Evolutionary conservation across 306 rosid genomes (phyloP), one percentile per base, ranked within the genome.

Genomic region (Rosa chinensis): DNA sequence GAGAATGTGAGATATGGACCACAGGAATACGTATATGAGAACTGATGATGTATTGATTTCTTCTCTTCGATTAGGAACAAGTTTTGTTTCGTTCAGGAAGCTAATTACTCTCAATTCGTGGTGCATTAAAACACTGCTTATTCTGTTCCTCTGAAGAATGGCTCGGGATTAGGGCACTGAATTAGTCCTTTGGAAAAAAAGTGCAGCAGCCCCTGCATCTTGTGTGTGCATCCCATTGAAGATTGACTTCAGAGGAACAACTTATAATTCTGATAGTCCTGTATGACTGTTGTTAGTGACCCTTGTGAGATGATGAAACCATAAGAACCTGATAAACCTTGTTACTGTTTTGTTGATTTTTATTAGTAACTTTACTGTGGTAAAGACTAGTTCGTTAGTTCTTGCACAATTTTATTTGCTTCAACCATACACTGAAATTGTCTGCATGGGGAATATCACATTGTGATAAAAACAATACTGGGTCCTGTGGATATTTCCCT

Each of bases 11-110:
- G 50, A 70, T 66, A 72, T 78, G 87, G 55, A 69, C 77, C 77
- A 55, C 82, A 82, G 59, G 77, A 58, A 84, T 79, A 80, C 73
- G 5, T 71, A 49, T 78, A 84, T 85, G 81, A 77, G 80, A 55
- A n/a, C 55, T 87, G 21, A 77, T 89, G 86, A 77, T 89, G 86
- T 75, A 80, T 76, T 84, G 72, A 79, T 81, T 82, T 88, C 82
- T 81, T 85, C 82, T 86, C 79, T 55, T 67, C 8, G 6, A 40
- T 20, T 81, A 56, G 86, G 78, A 83, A 52, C 77, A 72, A 78
- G 86, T 87, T 87, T 84, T 83, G 88, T 86, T 86, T 83, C 56
- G 17, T 73, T 73, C 64, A 74, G 83, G 77, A 70, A 43, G 81
- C 83, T 62, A 78, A 82, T 82, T 85, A 68, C 77, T 53, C 48